These are phyloP conservation scores for Calonectria naviculata DNA, from an alignment of 2,329 filamentous ascomycete genomes.

Conservation along the genomic window DNA sequence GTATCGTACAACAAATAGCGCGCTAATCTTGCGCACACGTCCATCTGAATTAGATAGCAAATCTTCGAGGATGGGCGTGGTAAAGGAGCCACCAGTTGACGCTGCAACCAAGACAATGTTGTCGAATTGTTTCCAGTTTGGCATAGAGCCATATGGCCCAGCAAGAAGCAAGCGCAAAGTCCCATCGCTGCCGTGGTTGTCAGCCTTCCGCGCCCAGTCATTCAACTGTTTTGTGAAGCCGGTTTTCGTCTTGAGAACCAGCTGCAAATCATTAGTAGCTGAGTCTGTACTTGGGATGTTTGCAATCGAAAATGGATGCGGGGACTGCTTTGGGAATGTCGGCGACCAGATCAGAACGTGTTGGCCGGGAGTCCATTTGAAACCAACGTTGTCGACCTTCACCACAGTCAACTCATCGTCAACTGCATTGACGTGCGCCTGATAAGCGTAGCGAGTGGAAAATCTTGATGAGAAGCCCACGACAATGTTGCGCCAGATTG, in stretches of 20 bases:
- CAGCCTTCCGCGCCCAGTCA: conserved; percentile 33
- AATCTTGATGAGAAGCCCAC: conserved; percentile 26
- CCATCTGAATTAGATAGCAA: conserved; percentile 33
- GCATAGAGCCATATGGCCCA: conserved; percentile 32
- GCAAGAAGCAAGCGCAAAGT: conserved; percentile 32
- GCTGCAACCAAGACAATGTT: conserved; percentile 34
- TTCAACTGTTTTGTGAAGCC: conserved; percentile 37
- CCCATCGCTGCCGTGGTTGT: conserved; percentile 23
- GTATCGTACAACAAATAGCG: conserved; percentile 33
- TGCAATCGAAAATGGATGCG: conserved; percentile 39
- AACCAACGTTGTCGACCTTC: conserved; percentile 33
- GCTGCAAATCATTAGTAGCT: conserved; percentile 29
- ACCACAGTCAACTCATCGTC: conserved; percentile 35
- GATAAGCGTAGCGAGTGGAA: conserved; percentile 30
- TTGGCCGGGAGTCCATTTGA: conserved; percentile 38
- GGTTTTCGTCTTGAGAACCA: conserved; percentile 37
- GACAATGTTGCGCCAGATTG: conserved; percentile 38
- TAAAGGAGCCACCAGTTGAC: conserved; percentile 39
- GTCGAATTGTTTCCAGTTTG: conserved; percentile 41
- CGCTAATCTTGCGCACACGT: conserved; percentile 34
- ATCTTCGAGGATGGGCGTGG: conserved; percentile 35
- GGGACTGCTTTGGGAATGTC: conserved; percentile 34
- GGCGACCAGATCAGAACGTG: conserved; percentile 42
- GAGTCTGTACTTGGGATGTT: conserved; percentile 22
- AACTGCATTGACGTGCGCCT: conserved; percentile 30